Base-by-base conservation (phyloP, 2,329 filamentous ascomycete genomes). In the Ilyonectria robusta region DNA sequence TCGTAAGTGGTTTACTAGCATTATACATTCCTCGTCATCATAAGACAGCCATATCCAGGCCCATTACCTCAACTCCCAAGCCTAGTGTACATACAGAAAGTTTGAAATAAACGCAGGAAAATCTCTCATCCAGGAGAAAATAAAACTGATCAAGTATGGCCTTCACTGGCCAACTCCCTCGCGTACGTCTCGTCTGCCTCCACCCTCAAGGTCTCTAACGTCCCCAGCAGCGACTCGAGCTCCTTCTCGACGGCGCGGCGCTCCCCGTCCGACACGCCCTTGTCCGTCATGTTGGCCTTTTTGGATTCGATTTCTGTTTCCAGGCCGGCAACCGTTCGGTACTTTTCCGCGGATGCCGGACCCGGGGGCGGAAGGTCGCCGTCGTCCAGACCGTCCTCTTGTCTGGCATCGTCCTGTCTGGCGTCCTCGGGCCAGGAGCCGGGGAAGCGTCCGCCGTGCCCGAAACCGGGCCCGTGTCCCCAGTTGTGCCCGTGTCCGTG, bases 131-230 rank as follows among this genome's bases (percentile, higher is more conserved):
- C 46, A 2, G 42, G 33, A 21, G 17, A 13, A 3, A 21, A 57
- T 29, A 17, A 26, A 37, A 3, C 10, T 42, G 9, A n/a, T 48
- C 53, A 66, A 17, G 29, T 48, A 13, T 46, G 29, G 10, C 37
- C 31, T 44, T 68, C 55, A 37, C 60, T 62, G 10, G 75, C 82
- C 68, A 87, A 59, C 67, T 84, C 81, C 66, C 79, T 78, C 33
- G 84, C 85, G 66, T 84, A 84, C 67, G 83, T 80, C 72, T 82
- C 85, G 59, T 88, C 85, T 2, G 82, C 84, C 73, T 85, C 81
- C 6, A 85, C 66, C 66, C 79, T 76, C 61, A 86, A 63, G 62
- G 69, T 62, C 58, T 83, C 80, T 29, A 86, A 71, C 53, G 78
- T 77, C 13, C 70, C 67, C 47, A 79, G 80, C 61, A 88, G 71